These are phyloP conservation scores for Neostapfia colusana DNA, from an alignment of 176 grass and related monocot species.

Conservation along the genomic window DNA sequence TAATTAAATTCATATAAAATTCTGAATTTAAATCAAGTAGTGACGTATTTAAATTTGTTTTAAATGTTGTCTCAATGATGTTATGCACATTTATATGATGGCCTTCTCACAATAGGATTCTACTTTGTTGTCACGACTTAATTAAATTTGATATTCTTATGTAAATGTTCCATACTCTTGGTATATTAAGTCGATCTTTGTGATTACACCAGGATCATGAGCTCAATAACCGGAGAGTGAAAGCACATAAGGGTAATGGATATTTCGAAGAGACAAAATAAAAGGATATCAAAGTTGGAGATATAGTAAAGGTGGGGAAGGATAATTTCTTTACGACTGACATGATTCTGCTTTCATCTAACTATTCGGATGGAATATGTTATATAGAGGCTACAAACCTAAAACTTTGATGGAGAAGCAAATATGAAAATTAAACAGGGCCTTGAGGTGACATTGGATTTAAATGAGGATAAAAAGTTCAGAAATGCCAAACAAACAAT, in stretches of 20 bases:
- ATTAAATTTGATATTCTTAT: not conserved
- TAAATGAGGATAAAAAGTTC: constrained; percentile 63
- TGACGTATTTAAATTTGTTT: no score
- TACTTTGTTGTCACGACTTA: not conserved
- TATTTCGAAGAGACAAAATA: constrained; percentile 69
- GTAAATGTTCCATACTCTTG: constrained; percentile 21
- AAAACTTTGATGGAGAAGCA: constrained; percentile 97
- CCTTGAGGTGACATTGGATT: constrained; percentile 65
- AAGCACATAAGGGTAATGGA: constrained; percentile 58
- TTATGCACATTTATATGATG: not conserved
- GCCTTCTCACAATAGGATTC: not conserved
- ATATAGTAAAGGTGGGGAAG: constrained; percentile 97
- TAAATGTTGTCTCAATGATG: no score
- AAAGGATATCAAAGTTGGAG: constrained; percentile 78
- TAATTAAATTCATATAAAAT: no score
- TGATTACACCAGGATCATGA: constrained; percentile 69
- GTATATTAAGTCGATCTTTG: constrained; percentile 36
- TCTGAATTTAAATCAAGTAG: no score
- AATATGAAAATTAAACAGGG: constrained; percentile 97
- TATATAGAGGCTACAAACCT: constrained; percentile 99
- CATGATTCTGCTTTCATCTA: constrained; percentile 93
- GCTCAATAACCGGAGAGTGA: constrained; percentile 87
- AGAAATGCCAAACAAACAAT: constrained; percentile 55
- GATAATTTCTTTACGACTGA: constrained; percentile 96
- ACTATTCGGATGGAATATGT: constrained; percentile 88